phyloP scores from a whole-genome alignment of 768 basidiomycete species.

The Russula earlei region DNA sequence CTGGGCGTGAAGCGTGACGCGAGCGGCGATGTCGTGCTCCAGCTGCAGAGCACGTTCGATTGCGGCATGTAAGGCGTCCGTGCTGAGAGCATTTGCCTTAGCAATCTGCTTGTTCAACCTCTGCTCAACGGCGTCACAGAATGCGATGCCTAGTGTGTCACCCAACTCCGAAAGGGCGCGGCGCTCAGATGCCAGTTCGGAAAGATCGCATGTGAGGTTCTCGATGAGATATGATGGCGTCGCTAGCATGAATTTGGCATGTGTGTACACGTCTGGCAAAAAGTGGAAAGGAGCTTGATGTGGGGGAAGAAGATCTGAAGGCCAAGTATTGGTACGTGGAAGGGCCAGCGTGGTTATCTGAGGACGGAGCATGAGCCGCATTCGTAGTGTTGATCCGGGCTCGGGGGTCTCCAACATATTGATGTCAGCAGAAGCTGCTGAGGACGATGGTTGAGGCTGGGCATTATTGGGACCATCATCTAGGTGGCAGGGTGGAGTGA shows the following conservation, averaged over 20 bases:
- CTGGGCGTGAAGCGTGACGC: constrained; percentile 22
- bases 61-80: constrained; percentile 48
- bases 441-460: constrained; percentile 35
- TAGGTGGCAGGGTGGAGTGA: constrained; percentile 39
- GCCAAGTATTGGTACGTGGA: constrained; percentile 88
- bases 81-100: constrained; percentile 70
- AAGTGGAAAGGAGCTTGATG: constrained; percentile 96
- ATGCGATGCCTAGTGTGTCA: constrained; percentile 70
- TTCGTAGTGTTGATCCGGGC: constrained; percentile 54
- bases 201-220: constrained; percentile 64
- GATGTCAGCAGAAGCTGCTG: constrained; percentile 34
- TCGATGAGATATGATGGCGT: constrained; percentile 75
- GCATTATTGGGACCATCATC: constrained; percentile 30
- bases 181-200: constrained; percentile 63
- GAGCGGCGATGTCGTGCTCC: constrained; percentile 43
- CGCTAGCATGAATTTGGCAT: constrained; percentile 93
- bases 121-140: constrained; percentile 68
- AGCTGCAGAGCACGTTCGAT: constrained; percentile 56
- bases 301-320: constrained; percentile 82
- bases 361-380: constrained; percentile 89
- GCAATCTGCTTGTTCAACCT: constrained; percentile 74
- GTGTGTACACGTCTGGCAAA: constrained; percentile 80
- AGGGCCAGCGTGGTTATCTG: constrained; percentile 92
- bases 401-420: constrained; percentile 34
- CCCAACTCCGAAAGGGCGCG: constrained; percentile 51